Evolutionary conservation across 495 filamentous ascomycete genomes (phyloP), one percentile per base, ranked within the genome.

Genomic region (Cercophora samala): DNA sequence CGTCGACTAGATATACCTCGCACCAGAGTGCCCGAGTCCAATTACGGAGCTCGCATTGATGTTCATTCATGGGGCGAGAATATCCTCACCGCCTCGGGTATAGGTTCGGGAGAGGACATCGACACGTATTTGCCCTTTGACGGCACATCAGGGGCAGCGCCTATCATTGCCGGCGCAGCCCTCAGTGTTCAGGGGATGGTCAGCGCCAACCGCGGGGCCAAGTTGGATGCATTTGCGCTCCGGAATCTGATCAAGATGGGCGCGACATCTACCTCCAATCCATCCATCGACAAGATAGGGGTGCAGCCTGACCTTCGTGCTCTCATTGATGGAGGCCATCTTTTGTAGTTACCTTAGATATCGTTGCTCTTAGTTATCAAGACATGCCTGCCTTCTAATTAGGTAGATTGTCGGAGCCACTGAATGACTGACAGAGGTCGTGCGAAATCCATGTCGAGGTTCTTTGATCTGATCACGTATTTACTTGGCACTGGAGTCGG

Each of bases 31-130:
- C n/a, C 8, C 6, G 62, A 29, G 22, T 67, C 64, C 5, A 67
- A 70, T 22, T 62, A 62, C n/a, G 68, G 64, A 3, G 53, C 15
- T 19, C 6, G 68, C 15, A 59, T 66, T 9, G 64, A 69, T 53
- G 64, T 56, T 9, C 56, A 69, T 51, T 13, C 60, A n/a, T 69
- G 68, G 68, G 68, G 64, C 13, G 64, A 69, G 61, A 60, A 56
- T 13, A 61, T 69, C 11, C 18, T 24, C n/a, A 69, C 68, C 13
- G 5, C 64, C 18, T 46, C n/a, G 21, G 46, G 55, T n/a, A 19
- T n/a, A 5, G 64, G 26, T 11, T 9, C 11, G 6, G 19, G 4
- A 19, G 22, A 11, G 13, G 32, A 62, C 9, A 24, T 42, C 4
- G 64, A 66, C 18, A 26, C 4, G 0, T 64, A 64, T 5, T 21